A percentile compares a stretch with the other conserved stretches of the same genome.
These are phyloP conservation scores for Starmerella scarabaei DNA, from an alignment of 805 yeast species.

Conservation along the genomic window DNA sequence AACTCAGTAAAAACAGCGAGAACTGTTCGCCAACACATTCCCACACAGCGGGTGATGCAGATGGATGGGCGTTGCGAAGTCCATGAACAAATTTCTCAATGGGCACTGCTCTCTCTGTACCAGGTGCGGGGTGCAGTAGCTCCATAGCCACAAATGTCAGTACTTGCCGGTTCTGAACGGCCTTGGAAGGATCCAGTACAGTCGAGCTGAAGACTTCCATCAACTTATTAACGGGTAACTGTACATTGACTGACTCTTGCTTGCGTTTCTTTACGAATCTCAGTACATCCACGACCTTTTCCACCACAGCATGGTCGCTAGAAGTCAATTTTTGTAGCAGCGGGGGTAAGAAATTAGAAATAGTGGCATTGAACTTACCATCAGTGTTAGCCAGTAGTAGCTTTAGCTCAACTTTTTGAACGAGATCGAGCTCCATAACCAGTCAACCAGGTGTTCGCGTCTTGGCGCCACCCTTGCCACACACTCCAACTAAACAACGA, in stretches of 20 bases:
- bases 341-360: slow-evolving; percentile 61
- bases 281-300: slow-evolving; percentile 52
- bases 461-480: neutral
- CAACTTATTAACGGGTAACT: slow-evolving; percentile 50
- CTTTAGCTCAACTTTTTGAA: slow-evolving; percentile 14
- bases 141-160: slow-evolving; percentile 9
- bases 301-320: slow-evolving; percentile 49
- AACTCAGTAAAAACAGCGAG: slow-evolving; percentile 8
- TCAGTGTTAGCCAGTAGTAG: slow-evolving; percentile 53
- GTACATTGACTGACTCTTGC: slow-evolving; percentile 4
- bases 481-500: too few relatives aligned
- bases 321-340: slow-evolving; percentile 67
- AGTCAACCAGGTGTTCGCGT: neutral
- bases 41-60: neutral
- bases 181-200: neutral
- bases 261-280: slow-evolving; percentile 41
- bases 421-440: slow-evolving; percentile 9
- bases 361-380: slow-evolving; percentile 45
- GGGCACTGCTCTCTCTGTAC: neutral
- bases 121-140: neutral
- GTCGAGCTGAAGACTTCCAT: slow-evolving; percentile 25
- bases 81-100: slow-evolving; percentile 4
- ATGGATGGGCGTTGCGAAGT: neutral
- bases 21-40: slow-evolving; percentile 13
- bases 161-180: slow-evolving; percentile 9